These are phyloP conservation scores for Globisporangium perplexum DNA, from an alignment of 352 stramenopile genomes.

Conservation along the genomic window DNA sequence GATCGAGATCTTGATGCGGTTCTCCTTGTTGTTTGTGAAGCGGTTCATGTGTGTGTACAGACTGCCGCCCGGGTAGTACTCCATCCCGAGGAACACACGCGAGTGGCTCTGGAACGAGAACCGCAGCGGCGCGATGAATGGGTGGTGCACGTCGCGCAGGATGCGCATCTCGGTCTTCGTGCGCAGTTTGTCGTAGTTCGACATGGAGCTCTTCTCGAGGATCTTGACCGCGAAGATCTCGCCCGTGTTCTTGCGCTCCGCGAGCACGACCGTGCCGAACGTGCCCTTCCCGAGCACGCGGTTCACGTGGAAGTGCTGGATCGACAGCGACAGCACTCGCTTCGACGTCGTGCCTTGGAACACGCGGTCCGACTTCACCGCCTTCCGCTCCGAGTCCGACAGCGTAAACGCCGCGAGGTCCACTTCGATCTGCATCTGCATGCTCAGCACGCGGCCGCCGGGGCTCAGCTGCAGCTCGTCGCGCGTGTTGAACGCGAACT, in stretches of 20 bases:
- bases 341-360: constrained; percentile 76
- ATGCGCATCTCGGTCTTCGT: constrained; percentile 92
- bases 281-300: constrained; percentile 93
- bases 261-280: constrained; percentile 91
- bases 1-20: constrained; percentile 82
- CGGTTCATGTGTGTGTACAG: constrained; percentile 91
- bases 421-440: constrained; percentile 85
- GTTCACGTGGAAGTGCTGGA: constrained; percentile 94
- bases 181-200: constrained; percentile 89
- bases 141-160: constrained; percentile 87
- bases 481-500: constrained; percentile 79
- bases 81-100: constrained; percentile 79
- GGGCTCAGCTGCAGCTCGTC: constrained; percentile 76
- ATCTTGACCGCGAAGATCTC: constrained; percentile 92
- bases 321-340: constrained; percentile 77
- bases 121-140: constrained; percentile 89
- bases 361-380: constrained; percentile 51
- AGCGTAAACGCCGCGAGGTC: constrained; percentile 76
- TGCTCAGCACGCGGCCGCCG: constrained; percentile 63
- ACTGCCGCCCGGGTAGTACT: constrained; percentile 80
- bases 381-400: constrained; percentile 65
- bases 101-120: constrained; percentile 85
- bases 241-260: constrained; percentile 77
- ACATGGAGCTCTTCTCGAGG: constrained; percentile 89
- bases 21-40: constrained; percentile 88